Evolutionary conservation across 2,329 filamentous ascomycete genomes (phyloP).

Genomic region (Colletotrichum chrysophilum): DNA sequence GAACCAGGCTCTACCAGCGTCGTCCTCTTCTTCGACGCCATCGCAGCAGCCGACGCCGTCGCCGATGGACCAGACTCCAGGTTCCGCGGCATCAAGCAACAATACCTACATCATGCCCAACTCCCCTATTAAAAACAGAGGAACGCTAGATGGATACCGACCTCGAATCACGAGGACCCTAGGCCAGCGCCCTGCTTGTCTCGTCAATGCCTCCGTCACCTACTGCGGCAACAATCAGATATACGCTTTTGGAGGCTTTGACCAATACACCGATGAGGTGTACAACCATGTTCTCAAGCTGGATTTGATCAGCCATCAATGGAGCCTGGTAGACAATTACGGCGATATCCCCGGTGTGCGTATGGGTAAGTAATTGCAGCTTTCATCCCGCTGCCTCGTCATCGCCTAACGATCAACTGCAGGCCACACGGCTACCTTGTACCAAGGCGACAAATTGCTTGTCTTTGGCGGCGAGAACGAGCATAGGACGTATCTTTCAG

Average conservation of each 20-base stretch:
- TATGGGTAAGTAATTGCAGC: slow-evolving; percentile 72
- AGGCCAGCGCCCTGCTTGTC: slow-evolving; percentile 85
- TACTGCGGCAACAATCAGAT: slow-evolving; percentile 98
- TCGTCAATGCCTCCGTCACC: slow-evolving; percentile 98
- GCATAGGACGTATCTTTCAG: slow-evolving; percentile 91
- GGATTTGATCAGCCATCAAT: slow-evolving; percentile 86
- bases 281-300: slow-evolving; percentile 96
- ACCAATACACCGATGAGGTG: slow-evolving; percentile 98
- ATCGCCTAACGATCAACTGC: slow-evolving; percentile 6
- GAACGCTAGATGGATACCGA: slow-evolving; percentile 75
- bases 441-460: slow-evolving; percentile 92
- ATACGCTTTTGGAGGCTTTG: slow-evolving; percentile 97
- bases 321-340: slow-evolving; percentile 97
- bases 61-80: slow-evolving; percentile 44
- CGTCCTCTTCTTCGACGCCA: slow-evolving; percentile 33
- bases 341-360: slow-evolving; percentile 96
- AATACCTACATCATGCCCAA: slow-evolving; percentile 93
- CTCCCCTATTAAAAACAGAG: slow-evolving; percentile 73
- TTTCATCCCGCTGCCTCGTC: not conserved
- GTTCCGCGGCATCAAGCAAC: slow-evolving; percentile 62
- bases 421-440: slow-evolving; percentile 95
- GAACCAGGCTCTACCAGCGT: slow-evolving; percentile 25
- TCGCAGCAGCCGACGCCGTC: slow-evolving; percentile 29
- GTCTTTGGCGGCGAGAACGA: slow-evolving; percentile 99
- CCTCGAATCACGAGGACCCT: slow-evolving; percentile 82